phyloP scores from a whole-genome alignment of 2,329 filamentous ascomycete genomes.

The Fusarium falciforme region DNA sequence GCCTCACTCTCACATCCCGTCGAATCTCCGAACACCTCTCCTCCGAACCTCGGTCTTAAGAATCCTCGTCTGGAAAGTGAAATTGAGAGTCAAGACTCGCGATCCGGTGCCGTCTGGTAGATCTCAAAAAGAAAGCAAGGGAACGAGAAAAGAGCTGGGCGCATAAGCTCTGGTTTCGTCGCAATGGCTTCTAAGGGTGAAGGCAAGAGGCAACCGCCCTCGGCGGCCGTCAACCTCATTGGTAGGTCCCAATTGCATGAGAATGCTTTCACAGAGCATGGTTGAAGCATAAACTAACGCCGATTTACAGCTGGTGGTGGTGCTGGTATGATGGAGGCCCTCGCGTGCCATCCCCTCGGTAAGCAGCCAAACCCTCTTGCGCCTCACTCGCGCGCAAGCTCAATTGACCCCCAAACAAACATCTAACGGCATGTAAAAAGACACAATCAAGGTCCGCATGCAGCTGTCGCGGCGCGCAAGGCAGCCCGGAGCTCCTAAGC shows the following conservation, averaged over 20 bases:
- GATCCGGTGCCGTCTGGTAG: not conserved
- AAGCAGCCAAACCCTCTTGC: constrained; percentile 47
- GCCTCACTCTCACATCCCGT: constrained; percentile 1
- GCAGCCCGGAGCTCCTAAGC: constrained; percentile 83
- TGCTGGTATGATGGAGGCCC: constrained; percentile 99
- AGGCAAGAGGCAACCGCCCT: constrained; percentile 77
- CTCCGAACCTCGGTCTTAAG: constrained; percentile 37
- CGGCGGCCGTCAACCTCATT: constrained; percentile 90
- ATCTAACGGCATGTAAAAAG: constrained; percentile 46
- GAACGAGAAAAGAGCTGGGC: not conserved
- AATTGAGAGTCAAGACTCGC: not conserved
- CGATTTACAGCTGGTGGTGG: constrained; percentile 82
- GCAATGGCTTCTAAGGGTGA: constrained; percentile 49
- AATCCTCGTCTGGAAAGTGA: not conserved
- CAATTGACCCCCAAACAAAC: not conserved
- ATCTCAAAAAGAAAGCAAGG: not conserved
- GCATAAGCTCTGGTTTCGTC: constrained; percentile 1
- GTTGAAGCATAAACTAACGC: constrained; percentile 21
- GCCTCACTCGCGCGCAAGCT: constrained; percentile 11
- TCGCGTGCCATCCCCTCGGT: constrained; percentile 95
- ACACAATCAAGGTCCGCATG: constrained; percentile 99
- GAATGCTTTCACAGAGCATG: not conserved
- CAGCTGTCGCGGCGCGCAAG: constrained; percentile 91
- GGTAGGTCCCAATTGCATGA: constrained; percentile 65
- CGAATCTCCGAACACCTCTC: constrained; percentile 26